Base-by-base conservation (phyloP, 2,329 filamentous ascomycete genomes). In the Trichocomaceae sp. region DNA sequence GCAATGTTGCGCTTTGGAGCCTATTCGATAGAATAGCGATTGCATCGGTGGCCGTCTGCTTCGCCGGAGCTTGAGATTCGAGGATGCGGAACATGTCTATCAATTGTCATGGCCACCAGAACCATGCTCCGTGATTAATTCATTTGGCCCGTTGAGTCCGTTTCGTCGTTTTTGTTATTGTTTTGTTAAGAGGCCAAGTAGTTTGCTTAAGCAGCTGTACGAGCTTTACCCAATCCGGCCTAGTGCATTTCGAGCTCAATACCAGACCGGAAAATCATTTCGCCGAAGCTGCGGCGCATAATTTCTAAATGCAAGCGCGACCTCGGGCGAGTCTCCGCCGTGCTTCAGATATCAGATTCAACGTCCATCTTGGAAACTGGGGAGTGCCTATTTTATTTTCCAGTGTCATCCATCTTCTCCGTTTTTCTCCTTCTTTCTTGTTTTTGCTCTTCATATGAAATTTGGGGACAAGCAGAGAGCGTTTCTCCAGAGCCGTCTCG, bases 1-100 rank as follows among this genome's bases (percentile, higher is more conserved):
- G 82, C 15, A 99, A 80, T 1, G 90, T 96, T 45, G 91, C 90
- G 62, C 88, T 96, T 67, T 86, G 84, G 39, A 99, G 82, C 54
- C 93, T 88, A 65, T 85, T 86, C 72, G 90, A 95, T 58, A 97
- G 79, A 42, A 91, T 88, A 59, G 86, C 87, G 70, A 99, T 99
- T 42, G 93, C 96, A 69, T 96, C 90, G 67, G 88, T 87, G 63
- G 92, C 93, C 66, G 90, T 95, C 80, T 99, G 93, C 79, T 95
- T 93, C 69, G 90, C 90, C 64, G 93, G 93, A 67, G 90, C 88
- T 73, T 86, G 81, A 64, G 80, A 80, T 70, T 83, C 80, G 64
- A 84, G 79, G 65, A 83, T 82, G 69, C 77, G 75, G 62, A 78
- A 77, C 76, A 78, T 78, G 59, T 67, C 71, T 65, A 55, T 59